These are phyloP conservation scores for Apiospora pterosperma DNA, from an alignment of 2,329 filamentous ascomycete species.

Conservation along the genomic window DNA sequence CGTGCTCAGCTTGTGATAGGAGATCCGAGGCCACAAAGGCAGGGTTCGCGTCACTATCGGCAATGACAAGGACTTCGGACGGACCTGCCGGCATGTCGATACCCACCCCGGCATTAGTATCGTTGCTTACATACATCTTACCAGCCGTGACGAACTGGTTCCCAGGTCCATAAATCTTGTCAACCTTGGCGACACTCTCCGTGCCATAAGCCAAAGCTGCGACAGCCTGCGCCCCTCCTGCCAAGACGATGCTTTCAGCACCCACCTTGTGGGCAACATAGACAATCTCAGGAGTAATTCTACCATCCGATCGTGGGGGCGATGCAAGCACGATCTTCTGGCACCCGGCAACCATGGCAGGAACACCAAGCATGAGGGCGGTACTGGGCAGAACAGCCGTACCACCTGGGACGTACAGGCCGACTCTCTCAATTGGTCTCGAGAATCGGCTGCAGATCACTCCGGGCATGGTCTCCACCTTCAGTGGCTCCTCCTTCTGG, in stretches of 20 bases:
- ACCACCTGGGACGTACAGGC: conserved; percentile 91
- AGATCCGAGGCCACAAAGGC: conserved; percentile 95
- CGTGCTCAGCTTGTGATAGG: conserved; percentile 93
- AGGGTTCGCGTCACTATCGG: conserved; percentile 82
- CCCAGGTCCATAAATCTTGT: conserved; percentile 96
- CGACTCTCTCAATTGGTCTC: conserved; percentile 91
- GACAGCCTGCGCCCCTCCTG: conserved; percentile 91
- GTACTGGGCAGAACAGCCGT: conserved; percentile 97
- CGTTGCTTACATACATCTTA: conserved; percentile 98
- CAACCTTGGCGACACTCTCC: conserved; percentile 89
- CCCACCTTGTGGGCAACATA: conserved; percentile 97
- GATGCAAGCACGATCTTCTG: conserved; percentile 92
- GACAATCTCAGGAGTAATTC: conserved; percentile 92
- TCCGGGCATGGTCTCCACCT: conserved; percentile 96
- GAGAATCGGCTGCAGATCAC: conserved; percentile 92
- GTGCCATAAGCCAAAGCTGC: conserved; percentile 98
- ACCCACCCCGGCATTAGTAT: conserved; percentile 89
- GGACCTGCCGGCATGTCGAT: conserved; percentile 99
- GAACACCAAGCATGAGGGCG: conserved; percentile 95
- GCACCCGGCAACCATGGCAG: conserved; percentile 95
- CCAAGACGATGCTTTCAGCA: conserved; percentile 91
- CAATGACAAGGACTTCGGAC: conserved; percentile 93
- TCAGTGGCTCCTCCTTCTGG: conserved; percentile 75
- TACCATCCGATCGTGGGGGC: conserved; percentile 84
- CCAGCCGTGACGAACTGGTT: conserved; percentile 98